Base-by-base conservation (phyloP, 2,329 filamentous ascomycete species). In the Elsinoe australis region DNA sequence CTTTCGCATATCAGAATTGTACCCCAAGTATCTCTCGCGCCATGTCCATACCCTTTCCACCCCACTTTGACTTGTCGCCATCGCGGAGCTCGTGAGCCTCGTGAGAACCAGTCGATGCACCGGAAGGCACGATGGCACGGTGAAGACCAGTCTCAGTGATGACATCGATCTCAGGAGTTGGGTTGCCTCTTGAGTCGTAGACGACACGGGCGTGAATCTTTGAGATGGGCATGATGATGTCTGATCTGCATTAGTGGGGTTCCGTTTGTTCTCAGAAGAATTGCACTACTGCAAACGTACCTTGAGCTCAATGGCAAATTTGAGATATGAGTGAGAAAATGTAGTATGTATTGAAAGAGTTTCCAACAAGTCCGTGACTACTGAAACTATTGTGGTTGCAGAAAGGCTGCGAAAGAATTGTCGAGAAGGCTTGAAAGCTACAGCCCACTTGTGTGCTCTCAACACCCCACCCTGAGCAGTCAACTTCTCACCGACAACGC, bases 131-230 rank as follows among this genome's bases (percentile, higher is more conserved):
- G 68, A 95, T 95, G 68, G 90, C 89, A 67, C 90, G 88, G 82
- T 95, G 89, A 56, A 96, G 83, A 66, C 90, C 90, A 62, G 85
- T 94, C 76, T 94, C 87, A 61, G 89, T 95, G 73, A 94, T 85
- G 62, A 95, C 81, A 69, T 95, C 90, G 64, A 96, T 90, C 79
- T 96, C 90, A 66, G 95, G 90, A 67, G 92, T 98, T 65, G 92
- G 92, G 83, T 98, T 98, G 69, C 80, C 80, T 60, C 92, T 90
- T 70, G 92, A 96, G 80, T 98, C 92, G 81, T 74, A 98, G 76
- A 98, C 88, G 66, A 84, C 89, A 68, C 92, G 71, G 56, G 71
- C 70, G 68, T 74, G 71, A 62, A 74, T 73, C 67, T 73, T 73
- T 59, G 66, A 67, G 65, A 74, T 74, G 58, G 85, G 75, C 92